A percentile compares a stretch with the other conserved stretches of the same genome.
Conservation (phyloP, 1,284 basidiomycete species). For the Apiotrichum brassicae region DNA sequence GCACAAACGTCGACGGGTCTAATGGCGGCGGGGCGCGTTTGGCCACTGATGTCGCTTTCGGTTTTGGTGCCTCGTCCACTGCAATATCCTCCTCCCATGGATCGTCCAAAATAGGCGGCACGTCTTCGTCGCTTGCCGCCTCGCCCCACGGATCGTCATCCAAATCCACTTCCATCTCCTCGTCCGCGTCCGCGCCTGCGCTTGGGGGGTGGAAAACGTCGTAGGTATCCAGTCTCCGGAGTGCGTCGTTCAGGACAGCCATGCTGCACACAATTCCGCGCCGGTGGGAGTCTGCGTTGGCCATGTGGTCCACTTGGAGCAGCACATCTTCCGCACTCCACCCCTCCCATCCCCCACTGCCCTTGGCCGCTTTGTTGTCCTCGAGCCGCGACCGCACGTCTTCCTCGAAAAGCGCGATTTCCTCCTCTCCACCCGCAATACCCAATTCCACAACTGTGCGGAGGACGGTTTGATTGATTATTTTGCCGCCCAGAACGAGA, state of each 20-base stretch:
- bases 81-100: slow-evolving; percentile 18
- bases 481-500: slow-evolving; percentile 13
- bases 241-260: slow-evolving; percentile 11
- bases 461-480: slow-evolving; percentile 19
- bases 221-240: slow-evolving; percentile 17
- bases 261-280: slow-evolving; percentile 5
- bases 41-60: neutral
- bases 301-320: neutral
- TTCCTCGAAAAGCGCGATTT: slow-evolving; percentile 11
- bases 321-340: neutral
- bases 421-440: slow-evolving; percentile 15
- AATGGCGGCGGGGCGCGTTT: slow-evolving; percentile 18
- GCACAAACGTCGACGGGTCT: slow-evolving; percentile 55
- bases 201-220: slow-evolving; percentile 8
- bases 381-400: slow-evolving; percentile 12
- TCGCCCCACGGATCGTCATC: slow-evolving; percentile 74
- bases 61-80: neutral
- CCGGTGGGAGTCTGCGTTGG: slow-evolving; percentile 7
- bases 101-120: slow-evolving; percentile 20
- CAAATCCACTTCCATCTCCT: slow-evolving; percentile 9
- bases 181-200: neutral
- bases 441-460: slow-evolving; percentile 30
- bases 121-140: slow-evolving; percentile 19
- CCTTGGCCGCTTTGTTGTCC: too few relatives aligned
- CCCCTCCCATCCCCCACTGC: slow-evolving; percentile 1